phyloP scores from a whole-genome alignment of 768 basidiomycete species.

The Rhodotorula sphaerocarpa region DNA sequence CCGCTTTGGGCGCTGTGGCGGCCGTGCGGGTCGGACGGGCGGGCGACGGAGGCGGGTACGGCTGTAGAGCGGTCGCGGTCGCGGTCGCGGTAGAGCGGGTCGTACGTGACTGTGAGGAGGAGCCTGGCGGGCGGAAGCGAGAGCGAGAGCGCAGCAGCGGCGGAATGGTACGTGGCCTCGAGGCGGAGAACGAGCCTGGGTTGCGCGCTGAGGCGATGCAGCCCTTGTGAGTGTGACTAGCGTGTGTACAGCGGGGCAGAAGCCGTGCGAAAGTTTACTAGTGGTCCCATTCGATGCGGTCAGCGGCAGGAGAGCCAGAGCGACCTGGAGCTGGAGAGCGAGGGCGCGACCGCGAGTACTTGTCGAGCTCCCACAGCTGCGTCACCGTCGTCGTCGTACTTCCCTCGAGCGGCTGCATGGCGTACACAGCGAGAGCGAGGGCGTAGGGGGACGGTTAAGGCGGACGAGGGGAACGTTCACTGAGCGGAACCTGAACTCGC shows the following conservation, averaged over 20 bases:
- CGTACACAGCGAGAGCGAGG: not conserved
- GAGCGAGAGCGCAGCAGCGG: not conserved
- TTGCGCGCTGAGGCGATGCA: constrained; percentile 1
- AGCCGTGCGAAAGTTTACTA: constrained; percentile 1
- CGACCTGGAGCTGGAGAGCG: not conserved
- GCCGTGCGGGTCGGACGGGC: too few relatives aligned
- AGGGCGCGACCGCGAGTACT: constrained; percentile 21
- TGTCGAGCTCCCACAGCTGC: constrained; percentile 16
- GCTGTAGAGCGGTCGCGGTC: not conserved
- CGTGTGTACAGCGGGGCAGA: too few relatives aligned
- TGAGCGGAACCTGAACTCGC: too few relatives aligned
- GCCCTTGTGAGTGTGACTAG: too few relatives aligned
- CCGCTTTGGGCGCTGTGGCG: too few relatives aligned
- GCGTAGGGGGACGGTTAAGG: too few relatives aligned
- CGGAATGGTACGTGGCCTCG: constrained; percentile 4
- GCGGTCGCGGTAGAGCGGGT: constrained; percentile 15
- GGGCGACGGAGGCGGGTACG: too few relatives aligned
- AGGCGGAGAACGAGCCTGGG: constrained; percentile 19
- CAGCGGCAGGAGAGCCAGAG: not conserved
- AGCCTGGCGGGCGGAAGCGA: not conserved
- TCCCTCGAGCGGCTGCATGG: not conserved
- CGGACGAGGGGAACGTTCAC: too few relatives aligned
- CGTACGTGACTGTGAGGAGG: constrained; percentile 14
- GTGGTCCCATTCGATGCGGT: constrained; percentile 18
- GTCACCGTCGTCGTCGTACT: constrained; percentile 7